Base-by-base conservation (phyloP, 2,329 filamentous ascomycete species). In the Dactylonectria estremocensis region DNA sequence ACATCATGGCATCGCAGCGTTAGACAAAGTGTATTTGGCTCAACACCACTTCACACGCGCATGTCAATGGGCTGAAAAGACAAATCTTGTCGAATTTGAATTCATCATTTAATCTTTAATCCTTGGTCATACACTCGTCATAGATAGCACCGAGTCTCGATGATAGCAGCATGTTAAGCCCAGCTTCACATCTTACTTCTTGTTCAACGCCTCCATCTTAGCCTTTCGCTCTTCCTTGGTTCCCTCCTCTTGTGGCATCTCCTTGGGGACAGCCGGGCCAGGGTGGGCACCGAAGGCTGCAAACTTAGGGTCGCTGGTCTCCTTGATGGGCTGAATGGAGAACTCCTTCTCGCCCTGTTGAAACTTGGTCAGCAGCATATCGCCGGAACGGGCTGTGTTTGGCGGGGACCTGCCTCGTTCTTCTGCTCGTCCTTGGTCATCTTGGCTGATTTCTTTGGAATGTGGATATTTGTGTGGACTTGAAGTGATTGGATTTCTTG, bases 201-300 rank as follows among this genome's bases (percentile, higher is more conserved):
- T 89, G 84, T 93, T 93, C 79, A 94, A 74, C 75, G 88, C 89
- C 78, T 90, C 83, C 68, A 89, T 90, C 79, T 89, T 90, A 13
- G 87, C 89, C 75, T 86, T 83, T 61, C 91, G 87, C 76, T 94
- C 92, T 78, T 92, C 91, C 81, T 91, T 92, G 66, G 87, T 89
- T 16, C 89, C 90, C 81, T 91, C 88, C 57, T 86, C 77, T 37
- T 80, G 80, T 16, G 85, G 85, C 81, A 90, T 85, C 67, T 86
- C 83, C 69, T 88, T 80, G 18, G 87, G 83, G 28, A 90, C 74
- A 31, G 82, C 89, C 16, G 90, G 90, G 37, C 90, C 90, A 13
- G 89, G 89, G 58, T 87, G 82, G 18, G 89, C 89, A 63, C 85
- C 78, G 76, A 87, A 84, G 40, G 87, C 83, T 61, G 84, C 82